Evolutionary conservation across 2,329 filamentous ascomycete genomes (phyloP), one percentile per base, ranked within the genome.

Genomic region (Sporothrix brunneoviolacea): DNA sequence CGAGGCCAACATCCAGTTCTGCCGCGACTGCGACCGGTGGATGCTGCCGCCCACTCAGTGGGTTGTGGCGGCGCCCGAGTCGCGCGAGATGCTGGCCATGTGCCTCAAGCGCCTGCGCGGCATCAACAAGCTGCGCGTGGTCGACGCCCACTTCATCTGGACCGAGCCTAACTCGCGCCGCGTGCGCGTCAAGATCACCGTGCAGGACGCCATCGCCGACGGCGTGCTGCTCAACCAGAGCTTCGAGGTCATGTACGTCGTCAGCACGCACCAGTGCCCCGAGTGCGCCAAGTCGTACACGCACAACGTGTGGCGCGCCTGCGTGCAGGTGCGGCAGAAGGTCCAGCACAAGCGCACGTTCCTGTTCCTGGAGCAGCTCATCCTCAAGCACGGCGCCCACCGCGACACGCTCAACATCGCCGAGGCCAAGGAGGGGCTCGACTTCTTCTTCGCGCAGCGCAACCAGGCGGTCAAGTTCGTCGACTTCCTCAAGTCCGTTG

Each of bases 381-480:
- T 98, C 60, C 75, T 98, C 60, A 97, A 96, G 74, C 90, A 97
- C 66, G 80, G 81, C 50, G 93, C 91, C 4, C 91, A 57, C 67
- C 80, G 82, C 57, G 91, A 98, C 59, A 93, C 91, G 1, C 91
- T 96, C 69, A 98, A 97, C 67, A 98, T 98, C 71, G 96, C 94
- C 66, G 93, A 98, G 70, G 87, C 88, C 24, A 91, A 91, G 69
- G 90, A 96, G 60, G 93, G 93, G 2, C 83, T 98, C 53, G 93
- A 98, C 66, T 98, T 98, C 68, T 98, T 84, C 76, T 98, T 93
- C 64, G 79, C 88, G 0, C 83, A 86, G 52, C 78, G 88, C 61
- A 98, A 96, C 63, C 87, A 95, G 60, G 91, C 91, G 8, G 89
- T 95, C 63, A 79, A 80, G 33, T 76, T 82, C 57, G 77, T 91